phyloP scores from a whole-genome alignment of 169 alveolate genomes.

The Babesia sp. region DNA sequence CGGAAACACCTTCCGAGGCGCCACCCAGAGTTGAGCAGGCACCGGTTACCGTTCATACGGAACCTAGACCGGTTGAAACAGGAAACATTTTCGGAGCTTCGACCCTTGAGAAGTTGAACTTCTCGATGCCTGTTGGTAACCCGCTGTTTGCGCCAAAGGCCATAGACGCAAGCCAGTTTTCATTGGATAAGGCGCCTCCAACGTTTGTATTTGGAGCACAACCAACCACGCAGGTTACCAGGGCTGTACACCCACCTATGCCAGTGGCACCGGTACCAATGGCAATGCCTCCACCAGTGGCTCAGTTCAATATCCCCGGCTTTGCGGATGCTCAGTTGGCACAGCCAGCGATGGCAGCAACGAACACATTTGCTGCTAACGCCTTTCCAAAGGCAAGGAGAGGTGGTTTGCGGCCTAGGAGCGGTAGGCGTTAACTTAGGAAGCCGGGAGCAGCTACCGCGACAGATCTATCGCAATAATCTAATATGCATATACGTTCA shows the following conservation, averaged over 20 bases:
- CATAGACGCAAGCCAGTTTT: constrained; percentile 23
- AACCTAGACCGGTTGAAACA: background rate
- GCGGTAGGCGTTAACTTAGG: constrained; percentile 20
- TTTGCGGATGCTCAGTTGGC: constrained; percentile 13
- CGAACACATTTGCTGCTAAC: constrained; percentile 28
- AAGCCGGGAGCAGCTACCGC: background rate
- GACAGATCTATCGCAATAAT: too few relatives aligned
- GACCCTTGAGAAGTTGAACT: constrained; percentile 35
- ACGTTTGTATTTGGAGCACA: constrained; percentile 61
- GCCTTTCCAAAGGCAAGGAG: constrained; percentile 30
- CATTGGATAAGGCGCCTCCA: constrained; percentile 37
- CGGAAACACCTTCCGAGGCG: background rate
- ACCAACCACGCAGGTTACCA: background rate
- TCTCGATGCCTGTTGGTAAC: constrained; percentile 63
- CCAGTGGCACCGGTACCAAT: background rate
- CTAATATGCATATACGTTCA: too few relatives aligned
- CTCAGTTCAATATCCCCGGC: constrained; percentile 40
- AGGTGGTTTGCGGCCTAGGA: constrained; percentile 13
- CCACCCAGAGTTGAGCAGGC: background rate
- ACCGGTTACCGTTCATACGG: background rate
- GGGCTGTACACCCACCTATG: background rate
- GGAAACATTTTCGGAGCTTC: constrained; percentile 20
- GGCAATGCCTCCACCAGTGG: constrained; percentile 6
- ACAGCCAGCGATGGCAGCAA: background rate
- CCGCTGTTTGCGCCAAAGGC: constrained; percentile 67